A percentile compares a stretch with the other conserved stretches of the same genome.
phyloP scores from a whole-genome alignment of 2,329 filamentous ascomycete species.

The Xylariaceae sp. region DNA sequence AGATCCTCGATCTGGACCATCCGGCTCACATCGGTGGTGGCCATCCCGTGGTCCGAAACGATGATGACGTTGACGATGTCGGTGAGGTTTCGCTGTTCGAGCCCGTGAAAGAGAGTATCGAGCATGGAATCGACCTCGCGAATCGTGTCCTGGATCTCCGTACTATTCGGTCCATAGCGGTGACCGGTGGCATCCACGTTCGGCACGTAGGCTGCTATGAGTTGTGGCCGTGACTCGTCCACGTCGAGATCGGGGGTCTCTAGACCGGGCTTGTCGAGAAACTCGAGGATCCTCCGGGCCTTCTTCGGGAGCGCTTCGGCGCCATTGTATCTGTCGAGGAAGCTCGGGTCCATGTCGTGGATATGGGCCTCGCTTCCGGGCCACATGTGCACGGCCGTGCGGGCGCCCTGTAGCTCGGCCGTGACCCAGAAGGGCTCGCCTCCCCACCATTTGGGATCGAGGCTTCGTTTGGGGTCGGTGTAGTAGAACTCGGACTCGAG shows the following conservation, averaged over 20 bases:
- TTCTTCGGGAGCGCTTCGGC: constrained; percentile 70
- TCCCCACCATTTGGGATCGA: constrained; percentile 89
- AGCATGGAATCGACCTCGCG: constrained; percentile 77
- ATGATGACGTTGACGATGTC: constrained; percentile 87
- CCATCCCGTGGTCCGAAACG: constrained; percentile 99
- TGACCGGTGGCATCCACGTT: constrained; percentile 87
- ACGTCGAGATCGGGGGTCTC: constrained; percentile 49
- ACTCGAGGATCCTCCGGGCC: constrained; percentile 70
- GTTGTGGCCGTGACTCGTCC: constrained; percentile 65
- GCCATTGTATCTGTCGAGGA: constrained; percentile 79
- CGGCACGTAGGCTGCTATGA: constrained; percentile 92
- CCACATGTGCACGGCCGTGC: constrained; percentile 95
- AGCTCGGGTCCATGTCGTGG: constrained; percentile 65
- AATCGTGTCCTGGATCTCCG: constrained; percentile 78
- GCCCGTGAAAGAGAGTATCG: constrained; percentile 65
- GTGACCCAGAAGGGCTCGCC: constrained; percentile 94
- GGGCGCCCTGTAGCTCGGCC: constrained; percentile 74
- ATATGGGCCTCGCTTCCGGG: constrained; percentile 90
- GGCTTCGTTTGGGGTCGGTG: constrained; percentile 67
- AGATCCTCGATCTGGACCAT: constrained; percentile 88
- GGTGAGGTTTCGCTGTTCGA: constrained; percentile 78
- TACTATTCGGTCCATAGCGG: constrained; percentile 87
- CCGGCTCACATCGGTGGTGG: constrained; percentile 74
- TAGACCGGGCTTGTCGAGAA: constrained; percentile 75
- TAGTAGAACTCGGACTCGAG: constrained; percentile 80